phyloP scores from a whole-genome alignment of 805 yeast genomes.

The Candida nanaspora region DNA sequence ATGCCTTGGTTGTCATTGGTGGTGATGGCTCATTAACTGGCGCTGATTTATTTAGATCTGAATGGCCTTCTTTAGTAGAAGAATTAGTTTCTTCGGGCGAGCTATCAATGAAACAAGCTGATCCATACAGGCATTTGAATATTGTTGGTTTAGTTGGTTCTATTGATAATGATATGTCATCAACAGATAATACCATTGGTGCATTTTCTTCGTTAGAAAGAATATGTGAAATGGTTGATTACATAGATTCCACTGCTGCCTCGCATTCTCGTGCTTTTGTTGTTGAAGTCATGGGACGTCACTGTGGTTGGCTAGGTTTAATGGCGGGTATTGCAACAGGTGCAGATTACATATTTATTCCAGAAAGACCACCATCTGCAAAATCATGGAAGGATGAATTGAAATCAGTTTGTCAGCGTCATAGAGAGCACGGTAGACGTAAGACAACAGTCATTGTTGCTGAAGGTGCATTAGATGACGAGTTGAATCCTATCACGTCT shows the following conservation, averaged over 20 bases:
- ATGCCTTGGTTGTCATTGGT: slow-evolving; percentile 74
- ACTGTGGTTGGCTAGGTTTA: slow-evolving; percentile 82
- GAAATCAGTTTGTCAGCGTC: slow-evolving; percentile 55
- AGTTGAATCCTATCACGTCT: slow-evolving; percentile 59
- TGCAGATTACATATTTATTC: slow-evolving; percentile 75
- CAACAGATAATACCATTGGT: slow-evolving; percentile 79
- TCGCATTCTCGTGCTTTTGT: slow-evolving; percentile 81
- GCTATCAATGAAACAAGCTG: slow-evolving; percentile 39
- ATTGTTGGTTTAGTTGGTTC: slow-evolving; percentile 76
- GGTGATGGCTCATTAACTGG: slow-evolving; percentile 84
- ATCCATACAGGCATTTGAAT: slow-evolving; percentile 47
- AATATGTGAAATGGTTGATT: slow-evolving; percentile 69
- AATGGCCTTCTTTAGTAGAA: slow-evolving; percentile 66
- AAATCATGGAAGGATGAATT: slow-evolving; percentile 62
- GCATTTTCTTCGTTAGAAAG: slow-evolving; percentile 73
- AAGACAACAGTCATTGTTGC: slow-evolving; percentile 77
- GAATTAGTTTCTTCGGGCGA: slow-evolving; percentile 42
- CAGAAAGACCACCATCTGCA: slow-evolving; percentile 66
- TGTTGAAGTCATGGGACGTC: slow-evolving; percentile 85
- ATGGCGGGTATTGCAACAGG: slow-evolving; percentile 77
- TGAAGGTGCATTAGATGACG: slow-evolving; percentile 74
- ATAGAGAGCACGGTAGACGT: slow-evolving; percentile 66
- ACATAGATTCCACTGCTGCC: slow-evolving; percentile 77
- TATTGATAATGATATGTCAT: slow-evolving; percentile 81
- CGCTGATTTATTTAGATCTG: slow-evolving; percentile 68